Evolutionary conservation across 345 rosid genomes (phyloP).

Genomic region (Stellera chamaejasme): DNA sequence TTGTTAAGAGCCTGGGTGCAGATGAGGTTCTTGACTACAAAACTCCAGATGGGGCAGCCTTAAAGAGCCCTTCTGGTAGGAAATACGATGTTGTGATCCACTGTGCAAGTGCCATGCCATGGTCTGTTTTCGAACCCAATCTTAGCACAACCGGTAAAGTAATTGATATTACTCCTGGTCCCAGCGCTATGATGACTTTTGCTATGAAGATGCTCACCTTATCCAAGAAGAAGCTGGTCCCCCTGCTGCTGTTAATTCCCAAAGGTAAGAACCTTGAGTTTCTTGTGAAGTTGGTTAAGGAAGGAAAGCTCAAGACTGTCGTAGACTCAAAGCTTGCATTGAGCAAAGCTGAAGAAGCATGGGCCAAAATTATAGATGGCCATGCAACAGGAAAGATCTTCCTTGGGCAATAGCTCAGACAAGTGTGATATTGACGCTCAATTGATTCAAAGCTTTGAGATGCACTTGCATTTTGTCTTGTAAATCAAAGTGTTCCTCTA

Average conservation of each 20-base stretch:
- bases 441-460: too few species aligned
- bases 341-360: constrained; percentile 65
- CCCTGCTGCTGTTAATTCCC: constrained; percentile 22
- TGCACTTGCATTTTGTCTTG: too few species aligned
- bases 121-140: constrained; percentile 54
- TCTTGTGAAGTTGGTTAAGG: constrained; percentile 40
- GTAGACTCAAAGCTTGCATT: constrained; percentile 46
- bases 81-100: constrained; percentile 64
- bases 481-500: too few species aligned
- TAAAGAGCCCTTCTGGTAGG: constrained; percentile 32
- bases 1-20: constrained; percentile 38
- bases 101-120: constrained; percentile 47
- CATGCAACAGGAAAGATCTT: constrained; percentile 78
- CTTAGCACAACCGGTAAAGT: constrained; percentile 51
- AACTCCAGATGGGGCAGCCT: constrained; percentile 33
- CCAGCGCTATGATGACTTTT: constrained; percentile 31
- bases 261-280: constrained; percentile 39
- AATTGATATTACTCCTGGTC: constrained; percentile 41
- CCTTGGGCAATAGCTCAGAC: constrained; percentile 34
- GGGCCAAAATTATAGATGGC: constrained; percentile 59
- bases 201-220: constrained; percentile 40
- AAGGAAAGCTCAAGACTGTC: constrained; percentile 54
- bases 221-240: constrained; percentile 59
- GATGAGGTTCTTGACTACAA: constrained; percentile 47
- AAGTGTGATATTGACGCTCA: neutral